Base-by-base conservation (phyloP, 129 eudicot genomes). In the Smallanthus sonchifolius region DNA sequence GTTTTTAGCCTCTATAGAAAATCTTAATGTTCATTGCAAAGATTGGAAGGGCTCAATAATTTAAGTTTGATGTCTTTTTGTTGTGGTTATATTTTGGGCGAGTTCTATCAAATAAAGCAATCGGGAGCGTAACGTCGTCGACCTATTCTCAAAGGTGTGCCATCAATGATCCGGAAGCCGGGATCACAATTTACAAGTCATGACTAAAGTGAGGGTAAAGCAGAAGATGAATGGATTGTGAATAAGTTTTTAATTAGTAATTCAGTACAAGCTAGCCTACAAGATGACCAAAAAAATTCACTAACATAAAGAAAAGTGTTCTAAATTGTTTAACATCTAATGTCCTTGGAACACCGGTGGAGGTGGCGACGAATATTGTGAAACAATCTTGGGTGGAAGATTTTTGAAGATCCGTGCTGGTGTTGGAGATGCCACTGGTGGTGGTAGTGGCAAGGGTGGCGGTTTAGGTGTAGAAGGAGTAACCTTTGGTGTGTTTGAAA, bases 261-360 rank as follows among this genome's bases (percentile, higher is more conserved):
- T 70, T 15, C 5, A 78, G 24, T 70, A 78, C 64, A 78, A 78
- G 72, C 51, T 78, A 71, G 77, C 63, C 82, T 78, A 78, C 65
- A 63, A 48, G 28, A 47, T 57, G 57, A 59, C 70, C 65, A 63
- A 65, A 65, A 75, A 69, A 66, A 68, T 65, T 15, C 7, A 77
- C 75, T 16, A 73, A 77, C 52, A 69, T 52, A 47, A 43, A 73
- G 20, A 69, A 14, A 68, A 67, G 47, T 44, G 32, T 56, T 38
- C 66, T 36, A 65, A 69, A 16, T 54, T 37, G 49, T 38, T 15
- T 65, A 71, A 62, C 72, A 76, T 69, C 87, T 83, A 85, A 64
- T 77, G 80, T 42, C 96, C 86, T n/a, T 49, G 83, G 81, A 81
- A 78, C 70, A 73, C 72, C 51, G 86, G 96, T 20, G 93, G 91